Evolutionary conservation across 805 yeast genomes (phyloP), one percentile per base, ranked within the genome.

Genomic region (Wickerhamomyces chambardii): DNA sequence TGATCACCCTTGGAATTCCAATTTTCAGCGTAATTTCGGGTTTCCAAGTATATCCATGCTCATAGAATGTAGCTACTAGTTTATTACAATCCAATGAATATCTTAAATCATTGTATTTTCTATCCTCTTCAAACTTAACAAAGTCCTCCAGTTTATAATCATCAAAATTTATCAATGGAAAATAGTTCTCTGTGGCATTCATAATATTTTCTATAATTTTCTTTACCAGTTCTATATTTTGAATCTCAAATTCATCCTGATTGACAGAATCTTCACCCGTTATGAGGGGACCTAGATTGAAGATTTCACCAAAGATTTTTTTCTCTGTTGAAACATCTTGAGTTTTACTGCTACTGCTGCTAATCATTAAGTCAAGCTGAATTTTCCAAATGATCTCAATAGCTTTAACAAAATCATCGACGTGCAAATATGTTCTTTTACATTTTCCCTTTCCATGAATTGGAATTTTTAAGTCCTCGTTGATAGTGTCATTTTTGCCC

Each of bases 381-480:
- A n/a, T n/a, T n/a, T n/a, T n/a, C n/a, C n/a, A n/a, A n/a, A n/a
- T n/a, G n/a, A 55, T 48, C 11, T 56, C 58, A 5, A 68, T 57
- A 3, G 72, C 76, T 2, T 36, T 34, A 4, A 57, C 44, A 22
- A 62, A 58, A 40, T 73, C 79, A 1, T 40, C 34, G 0, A 66
- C 65, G 45, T 68, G 68, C 17, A 74, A 46, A 44, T 69, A 73
- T 28, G 66, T 51, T 33, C 80, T 47, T 15, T 46, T 53, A 42
- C 67, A 51, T 5, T 39, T 18, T 4, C 80, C 80, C 26, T 53
- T 51, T 1, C 80, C 80, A 36, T 73, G 79, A 1, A 73, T 40
- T 1, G 53, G 50, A 17, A 71, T 55, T 28, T 41, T 44, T 17
- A 45, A 34, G 2, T 29, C 21, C 4, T 17, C 10, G n/a, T 4